Evolutionary conservation across 2,329 filamentous ascomycete genomes (phyloP).

Genomic region (Penicillium sp.): DNA sequence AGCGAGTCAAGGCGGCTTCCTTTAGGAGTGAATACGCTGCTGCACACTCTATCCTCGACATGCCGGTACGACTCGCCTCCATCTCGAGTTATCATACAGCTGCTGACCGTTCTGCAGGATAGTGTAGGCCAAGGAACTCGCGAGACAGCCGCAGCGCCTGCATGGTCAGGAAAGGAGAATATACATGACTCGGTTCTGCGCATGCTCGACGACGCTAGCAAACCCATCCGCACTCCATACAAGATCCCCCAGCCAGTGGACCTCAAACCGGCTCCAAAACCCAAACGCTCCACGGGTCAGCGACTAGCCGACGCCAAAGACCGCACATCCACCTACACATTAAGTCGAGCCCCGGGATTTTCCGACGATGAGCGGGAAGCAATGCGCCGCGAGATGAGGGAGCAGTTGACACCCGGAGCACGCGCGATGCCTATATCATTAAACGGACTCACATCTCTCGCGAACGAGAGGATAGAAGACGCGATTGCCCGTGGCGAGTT

Average conservation of each 20-base stretch:
- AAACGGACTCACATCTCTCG: conserved; percentile 71
- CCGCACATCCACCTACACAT: conserved; percentile 52
- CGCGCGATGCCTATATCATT: conserved; percentile 70
- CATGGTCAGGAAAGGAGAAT: conserved; percentile 75
- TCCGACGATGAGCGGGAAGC: conserved; percentile 68
- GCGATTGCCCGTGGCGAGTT: conserved; percentile 91
- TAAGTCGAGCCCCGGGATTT: conserved; percentile 53
- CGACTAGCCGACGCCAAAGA: conserved; percentile 57
- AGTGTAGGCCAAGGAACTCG: conserved; percentile 64
- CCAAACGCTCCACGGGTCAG: conserved; percentile 42
- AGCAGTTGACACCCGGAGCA: conserved; percentile 69
- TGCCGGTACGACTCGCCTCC: conserved; percentile 42
- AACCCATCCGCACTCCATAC: conserved; percentile 47
- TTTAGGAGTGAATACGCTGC: conserved; percentile 51
- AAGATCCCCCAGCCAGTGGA: conserved; percentile 42
- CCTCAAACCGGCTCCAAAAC: conserved; percentile 44
- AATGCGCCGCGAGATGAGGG: conserved; percentile 67
- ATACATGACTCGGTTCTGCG: conserved; percentile 71
- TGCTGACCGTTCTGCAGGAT: conserved; percentile 29
- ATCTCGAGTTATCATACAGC: background rate
- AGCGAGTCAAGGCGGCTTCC: conserved; percentile 53
- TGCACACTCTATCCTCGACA: conserved; percentile 50
- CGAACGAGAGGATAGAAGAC: conserved; percentile 89
- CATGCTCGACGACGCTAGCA: conserved; percentile 65
- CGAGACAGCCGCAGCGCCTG: conserved; percentile 60